Percentiles rank a stretch among this genome's conserved stretches.
Conservation (phyloP, 169 alveolate species). For the Sarcocystis neurona region DNA sequence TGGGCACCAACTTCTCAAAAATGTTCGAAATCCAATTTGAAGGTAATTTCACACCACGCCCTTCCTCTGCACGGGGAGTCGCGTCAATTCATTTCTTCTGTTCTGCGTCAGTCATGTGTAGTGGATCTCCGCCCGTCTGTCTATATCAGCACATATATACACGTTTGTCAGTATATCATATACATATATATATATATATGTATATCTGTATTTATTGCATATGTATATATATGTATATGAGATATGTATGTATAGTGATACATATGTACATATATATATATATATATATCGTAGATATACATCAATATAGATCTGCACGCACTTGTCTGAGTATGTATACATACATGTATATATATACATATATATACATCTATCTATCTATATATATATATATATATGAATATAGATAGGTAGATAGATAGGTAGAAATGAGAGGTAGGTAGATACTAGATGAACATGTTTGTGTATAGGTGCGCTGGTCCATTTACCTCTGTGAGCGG, state of each 20-base stretch:
- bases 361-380: too few relatives aligned
- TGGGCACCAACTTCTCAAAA: constrained; percentile 98
- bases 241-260: not conserved
- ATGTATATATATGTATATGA: not conserved
- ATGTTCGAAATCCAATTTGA: constrained; percentile 96
- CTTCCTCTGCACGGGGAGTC: not conserved
- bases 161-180: not conserved
- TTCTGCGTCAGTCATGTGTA: not conserved
- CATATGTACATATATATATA: not conserved
- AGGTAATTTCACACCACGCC: constrained; percentile 37
- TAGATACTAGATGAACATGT: too few relatives aligned
- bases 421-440: too few relatives aligned
- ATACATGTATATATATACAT: too few relatives aligned
- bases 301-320: too few relatives aligned
- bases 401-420: too few relatives aligned
- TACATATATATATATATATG: not conserved
- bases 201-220: not conserved
- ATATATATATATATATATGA: too few relatives aligned
- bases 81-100: not conserved
- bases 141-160: not conserved
- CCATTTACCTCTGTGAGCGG: too few relatives aligned
- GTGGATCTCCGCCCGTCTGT: not conserved
- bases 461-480: too few relatives aligned
- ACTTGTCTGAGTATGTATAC: not conserved
- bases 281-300: too few relatives aligned